Percentiles rank a stretch among this genome's conserved stretches.
These are phyloP conservation scores for Puccinia novopanici DNA, from an alignment of 1,284 basidiomycete genomes.

Conservation along the genomic window DNA sequence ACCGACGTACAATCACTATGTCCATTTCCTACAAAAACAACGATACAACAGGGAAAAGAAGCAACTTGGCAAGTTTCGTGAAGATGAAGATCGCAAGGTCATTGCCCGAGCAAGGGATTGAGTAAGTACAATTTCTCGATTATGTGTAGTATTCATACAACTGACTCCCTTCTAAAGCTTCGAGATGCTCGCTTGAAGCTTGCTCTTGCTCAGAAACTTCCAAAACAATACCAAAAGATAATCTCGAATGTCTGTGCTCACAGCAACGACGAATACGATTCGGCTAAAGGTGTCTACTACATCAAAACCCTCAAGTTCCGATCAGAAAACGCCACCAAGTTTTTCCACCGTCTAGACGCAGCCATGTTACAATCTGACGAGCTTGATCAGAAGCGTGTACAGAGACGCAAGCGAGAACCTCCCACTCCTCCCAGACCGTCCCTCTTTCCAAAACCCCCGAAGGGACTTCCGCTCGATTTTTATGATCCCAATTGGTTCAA, in stretches of 20 bases:
- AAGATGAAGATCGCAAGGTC: constrained; percentile 21
- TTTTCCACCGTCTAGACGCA: constrained; percentile 12
- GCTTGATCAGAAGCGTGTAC: background rate
- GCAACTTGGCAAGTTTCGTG: background rate
- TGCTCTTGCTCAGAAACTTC: constrained; percentile 7
- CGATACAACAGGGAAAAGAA: constrained; percentile 8
- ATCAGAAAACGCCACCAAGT: constrained; percentile 17
- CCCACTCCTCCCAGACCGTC: background rate
- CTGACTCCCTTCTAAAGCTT: background rate
- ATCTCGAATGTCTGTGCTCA: background rate
- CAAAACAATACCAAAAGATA: constrained; percentile 27
- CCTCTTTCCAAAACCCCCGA: constrained; percentile 6
- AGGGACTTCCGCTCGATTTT: constrained; percentile 10
- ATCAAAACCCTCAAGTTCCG: constrained; percentile 16
- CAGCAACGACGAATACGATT: constrained; percentile 5
- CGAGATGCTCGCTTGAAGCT: background rate
- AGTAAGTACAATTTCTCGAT: background rate
- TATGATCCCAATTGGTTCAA: constrained; percentile 35
- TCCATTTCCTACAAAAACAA: constrained; percentile 9
- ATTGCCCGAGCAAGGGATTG: background rate
- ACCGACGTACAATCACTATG: constrained; percentile 32
- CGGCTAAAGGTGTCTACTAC: background rate
- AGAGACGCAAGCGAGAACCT: background rate
- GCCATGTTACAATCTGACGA: background rate
- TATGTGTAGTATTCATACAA: too few relatives aligned